A percentile compares a stretch with the other conserved stretches of the same genome.
phyloP scores from a whole-genome alignment of 257 asterid species.

The Nicotiana undulata region DNA sequence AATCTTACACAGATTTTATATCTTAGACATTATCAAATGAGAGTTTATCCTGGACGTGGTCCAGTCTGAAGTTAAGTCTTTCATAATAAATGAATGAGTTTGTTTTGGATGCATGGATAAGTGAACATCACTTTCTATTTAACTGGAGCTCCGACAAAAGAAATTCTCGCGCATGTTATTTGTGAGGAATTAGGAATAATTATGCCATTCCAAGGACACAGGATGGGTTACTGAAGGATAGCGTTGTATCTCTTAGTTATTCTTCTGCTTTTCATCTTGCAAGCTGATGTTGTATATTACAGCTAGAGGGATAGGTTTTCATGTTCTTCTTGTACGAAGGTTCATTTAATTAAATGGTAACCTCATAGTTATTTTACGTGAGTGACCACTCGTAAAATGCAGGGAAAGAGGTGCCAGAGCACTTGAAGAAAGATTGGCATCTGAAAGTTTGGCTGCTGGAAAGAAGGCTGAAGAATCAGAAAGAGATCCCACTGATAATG shows the following conservation, averaged over 20 bases:
- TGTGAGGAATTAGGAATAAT: neutral
- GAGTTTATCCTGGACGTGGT: neutral
- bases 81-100: neutral
- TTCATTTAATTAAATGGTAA: neutral
- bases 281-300: neutral
- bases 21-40: neutral
- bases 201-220: neutral
- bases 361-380: neutral
- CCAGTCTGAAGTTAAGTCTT: neutral
- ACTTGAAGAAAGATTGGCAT: constrained; percentile 82
- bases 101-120: neutral
- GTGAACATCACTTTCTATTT: neutral
- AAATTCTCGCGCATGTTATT: neutral
- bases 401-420: constrained; percentile 98
- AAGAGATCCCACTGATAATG: constrained; percentile 54
- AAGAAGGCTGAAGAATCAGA: constrained; percentile 42
- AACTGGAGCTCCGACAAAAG: neutral
- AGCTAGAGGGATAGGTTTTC: neutral
- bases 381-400: constrained; percentile 6
- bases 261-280: neutral
- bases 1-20: neutral
- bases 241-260: neutral
- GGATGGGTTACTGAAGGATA: neutral
- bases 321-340: neutral
- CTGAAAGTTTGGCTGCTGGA: constrained; percentile 58